These are phyloP conservation scores for Rutstroemia sydowiana DNA, from an alignment of 2,329 filamentous ascomycete species.

Conservation along the genomic window DNA sequence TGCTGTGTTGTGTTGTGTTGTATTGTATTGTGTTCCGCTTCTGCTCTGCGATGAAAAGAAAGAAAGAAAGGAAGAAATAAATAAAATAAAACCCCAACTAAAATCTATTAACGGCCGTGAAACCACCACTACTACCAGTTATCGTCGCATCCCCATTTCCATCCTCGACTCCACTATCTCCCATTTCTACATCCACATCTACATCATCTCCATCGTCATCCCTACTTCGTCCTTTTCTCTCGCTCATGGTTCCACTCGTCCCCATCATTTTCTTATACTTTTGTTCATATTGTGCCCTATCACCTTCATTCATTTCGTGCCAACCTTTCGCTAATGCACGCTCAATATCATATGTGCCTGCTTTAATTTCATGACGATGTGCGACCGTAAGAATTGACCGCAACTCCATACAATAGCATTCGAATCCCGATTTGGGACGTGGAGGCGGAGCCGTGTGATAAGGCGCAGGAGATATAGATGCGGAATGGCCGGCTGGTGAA, in stretches of 20 bases:
- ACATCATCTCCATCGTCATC: constrained; percentile 11
- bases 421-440: constrained; percentile 24
- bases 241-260: background rate
- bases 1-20: background rate
- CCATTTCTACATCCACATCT: constrained; percentile 28
- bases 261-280: background rate
- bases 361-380: constrained; percentile 21
- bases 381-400: constrained; percentile 19
- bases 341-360: constrained; percentile 26
- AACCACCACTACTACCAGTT: constrained; percentile 20
- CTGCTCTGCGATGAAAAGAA: background rate
- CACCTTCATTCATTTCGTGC: constrained; percentile 16
- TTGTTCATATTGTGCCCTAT: background rate
- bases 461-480: constrained; percentile 9
- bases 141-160: constrained; percentile 5
- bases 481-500: constrained; percentile 5
- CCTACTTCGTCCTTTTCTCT: no score
- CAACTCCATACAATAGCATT: constrained; percentile 26
- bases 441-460: constrained; percentile 8
- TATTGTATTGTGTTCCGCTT: background rate
- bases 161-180: constrained; percentile 29
- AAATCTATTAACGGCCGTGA: constrained; percentile 27
- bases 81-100: constrained; percentile 1
- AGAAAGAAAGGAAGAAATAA: background rate
- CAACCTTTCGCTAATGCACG: constrained; percentile 23